Percentiles rank a stretch among this genome's conserved stretches.
These are phyloP conservation scores for Crithidia bombi DNA, from an alignment of 208 protist genomes.

Conservation along the genomic window DNA sequence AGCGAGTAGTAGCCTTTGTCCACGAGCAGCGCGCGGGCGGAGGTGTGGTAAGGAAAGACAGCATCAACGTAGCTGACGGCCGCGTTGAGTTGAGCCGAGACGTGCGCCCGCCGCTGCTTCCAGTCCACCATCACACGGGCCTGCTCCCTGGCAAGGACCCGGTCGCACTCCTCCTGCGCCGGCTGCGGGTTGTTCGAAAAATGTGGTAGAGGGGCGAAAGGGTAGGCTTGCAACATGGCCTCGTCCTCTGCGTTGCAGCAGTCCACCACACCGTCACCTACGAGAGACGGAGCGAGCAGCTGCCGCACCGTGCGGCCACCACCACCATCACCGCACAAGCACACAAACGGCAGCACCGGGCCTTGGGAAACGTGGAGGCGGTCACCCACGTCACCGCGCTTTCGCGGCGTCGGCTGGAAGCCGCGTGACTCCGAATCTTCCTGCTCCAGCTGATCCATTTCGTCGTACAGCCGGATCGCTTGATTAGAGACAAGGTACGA, in stretches of 20 bases:
- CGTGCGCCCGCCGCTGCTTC: constrained; percentile 12
- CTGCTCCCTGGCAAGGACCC: background rate
- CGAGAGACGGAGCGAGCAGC: constrained; percentile 64
- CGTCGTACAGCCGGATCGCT: constrained; percentile 56
- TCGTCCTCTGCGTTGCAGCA: constrained; percentile 80
- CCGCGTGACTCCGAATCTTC: constrained; percentile 28
- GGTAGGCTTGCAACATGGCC: constrained; percentile 13
- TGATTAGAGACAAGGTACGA: constrained; percentile 51
- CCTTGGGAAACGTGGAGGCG: constrained; percentile 37
- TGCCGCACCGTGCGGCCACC: constrained; percentile 27
- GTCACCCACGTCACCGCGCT: constrained; percentile 31
- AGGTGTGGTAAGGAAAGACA: constrained; percentile 46
- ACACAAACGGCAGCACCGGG: constrained; percentile 61
- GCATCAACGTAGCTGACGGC: constrained; percentile 26
- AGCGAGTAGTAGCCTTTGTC: constrained; percentile 64
- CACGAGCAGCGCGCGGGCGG: constrained; percentile 52
- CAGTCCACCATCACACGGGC: constrained; percentile 13
- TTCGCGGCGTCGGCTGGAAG: constrained; percentile 19
- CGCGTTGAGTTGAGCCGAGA: constrained; percentile 1
- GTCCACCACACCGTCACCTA: constrained; percentile 77
- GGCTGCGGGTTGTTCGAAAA: background rate
- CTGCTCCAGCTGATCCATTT: constrained; percentile 21
- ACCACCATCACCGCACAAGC: constrained; percentile 35
- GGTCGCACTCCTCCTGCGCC: background rate
- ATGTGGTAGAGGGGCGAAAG: background rate